phyloP scores from a whole-genome alignment of 345 rosid genomes.

The Eucalyptus brandiana region DNA sequence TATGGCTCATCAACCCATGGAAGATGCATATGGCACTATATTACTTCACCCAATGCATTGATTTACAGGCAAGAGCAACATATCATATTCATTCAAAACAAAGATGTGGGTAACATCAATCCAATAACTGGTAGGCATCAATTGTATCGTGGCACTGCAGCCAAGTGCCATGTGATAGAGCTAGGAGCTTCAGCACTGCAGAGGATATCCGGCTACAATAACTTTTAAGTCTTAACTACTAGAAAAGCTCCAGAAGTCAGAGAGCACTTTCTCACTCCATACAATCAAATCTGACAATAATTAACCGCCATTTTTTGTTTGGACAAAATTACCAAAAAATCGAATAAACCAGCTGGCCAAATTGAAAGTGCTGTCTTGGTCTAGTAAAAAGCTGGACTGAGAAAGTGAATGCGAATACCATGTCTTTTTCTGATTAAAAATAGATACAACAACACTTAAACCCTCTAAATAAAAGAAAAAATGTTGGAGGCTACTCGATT shows the following conservation, averaged over 20 bases:
- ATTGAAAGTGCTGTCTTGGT: neutral
- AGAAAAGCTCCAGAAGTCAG: neutral
- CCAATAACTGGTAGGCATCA: neutral
- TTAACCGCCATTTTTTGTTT: neutral
- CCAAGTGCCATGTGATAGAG: neutral
- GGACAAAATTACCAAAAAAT: neutral
- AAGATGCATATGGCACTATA: neutral
- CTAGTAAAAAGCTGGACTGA: neutral
- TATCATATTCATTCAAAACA: neutral
- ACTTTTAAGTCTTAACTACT: neutral
- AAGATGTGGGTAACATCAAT: neutral
- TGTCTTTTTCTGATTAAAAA: neutral
- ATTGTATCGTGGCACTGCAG: neutral
- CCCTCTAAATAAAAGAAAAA: neutral
- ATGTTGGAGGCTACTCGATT: neutral
- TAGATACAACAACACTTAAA: neutral
- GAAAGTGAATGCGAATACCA: neutral
- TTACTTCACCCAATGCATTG: neutral
- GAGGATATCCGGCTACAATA: neutral
- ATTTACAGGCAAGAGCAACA: neutral
- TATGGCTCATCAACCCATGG: neutral
- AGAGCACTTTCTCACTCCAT: neutral
- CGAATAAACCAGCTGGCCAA: neutral
- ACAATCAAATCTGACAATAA: neutral
- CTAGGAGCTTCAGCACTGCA: neutral